Conservation (phyloP, 192 early-diverging fungal genomes). For the Podila verticillata region DNA sequence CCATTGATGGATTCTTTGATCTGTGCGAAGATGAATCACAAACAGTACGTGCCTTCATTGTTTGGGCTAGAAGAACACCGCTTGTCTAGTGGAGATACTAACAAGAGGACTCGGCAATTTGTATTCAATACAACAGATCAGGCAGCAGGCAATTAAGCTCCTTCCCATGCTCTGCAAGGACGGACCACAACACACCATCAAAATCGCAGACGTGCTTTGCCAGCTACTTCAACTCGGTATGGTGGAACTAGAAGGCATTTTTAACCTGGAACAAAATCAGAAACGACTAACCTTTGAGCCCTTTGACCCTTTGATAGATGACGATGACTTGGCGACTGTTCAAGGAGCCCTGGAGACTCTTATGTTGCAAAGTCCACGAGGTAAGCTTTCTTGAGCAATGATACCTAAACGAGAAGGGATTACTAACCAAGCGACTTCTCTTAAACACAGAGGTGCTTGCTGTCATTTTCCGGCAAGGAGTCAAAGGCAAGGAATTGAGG, state of each 20-base stretch:
- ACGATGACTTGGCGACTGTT: conserved; percentile 39
- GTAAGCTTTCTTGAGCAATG: conserved; percentile 2
- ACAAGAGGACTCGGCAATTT: no score
- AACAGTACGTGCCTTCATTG: conserved; percentile 10
- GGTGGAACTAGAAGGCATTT: background rate
- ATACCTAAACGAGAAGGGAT: background rate
- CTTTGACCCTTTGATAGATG: conserved; percentile 12
- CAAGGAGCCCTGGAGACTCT: conserved; percentile 29
- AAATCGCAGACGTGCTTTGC: conserved; percentile 50
- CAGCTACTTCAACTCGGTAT: conserved; percentile 52
- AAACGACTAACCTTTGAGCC: background rate
- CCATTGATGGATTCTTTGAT: conserved; percentile 51
- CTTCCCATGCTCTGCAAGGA: conserved; percentile 44
- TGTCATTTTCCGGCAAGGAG: conserved; percentile 36
- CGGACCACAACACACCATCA: conserved; percentile 41
- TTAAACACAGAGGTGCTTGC: conserved; percentile 33
- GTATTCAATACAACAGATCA: conserved; percentile 19
- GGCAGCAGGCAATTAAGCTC: conserved; percentile 38
- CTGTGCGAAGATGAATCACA: conserved; percentile 49
- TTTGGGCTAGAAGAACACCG: background rate
- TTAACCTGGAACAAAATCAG: no score
- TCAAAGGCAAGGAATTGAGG: conserved; percentile 36
- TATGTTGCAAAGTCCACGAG: conserved; percentile 42
- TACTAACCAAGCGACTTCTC: no score
- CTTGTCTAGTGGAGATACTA: no score